Evolutionary conservation across 2,329 filamentous ascomycete species (phyloP).

Genomic region (Sporothrix luriei): DNA sequence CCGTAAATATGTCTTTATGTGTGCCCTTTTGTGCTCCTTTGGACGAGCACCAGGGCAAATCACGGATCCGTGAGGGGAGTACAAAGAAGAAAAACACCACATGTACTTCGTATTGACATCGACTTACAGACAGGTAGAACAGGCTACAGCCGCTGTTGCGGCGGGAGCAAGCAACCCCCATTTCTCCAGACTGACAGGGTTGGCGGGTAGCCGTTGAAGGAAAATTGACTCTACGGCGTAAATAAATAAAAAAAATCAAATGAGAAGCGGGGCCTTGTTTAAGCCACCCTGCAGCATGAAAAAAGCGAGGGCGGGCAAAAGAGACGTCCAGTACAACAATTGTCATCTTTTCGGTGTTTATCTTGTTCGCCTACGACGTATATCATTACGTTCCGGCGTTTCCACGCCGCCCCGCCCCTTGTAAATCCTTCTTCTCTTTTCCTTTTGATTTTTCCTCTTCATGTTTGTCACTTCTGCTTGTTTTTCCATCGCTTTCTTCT

Average conservation of each 20-base stretch:
- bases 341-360: background rate
- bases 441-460: background rate
- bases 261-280: slow-evolving; percentile 1
- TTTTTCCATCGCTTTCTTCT: background rate
- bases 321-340: background rate
- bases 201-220: slow-evolving; percentile 30
- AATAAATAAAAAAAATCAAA: background rate
- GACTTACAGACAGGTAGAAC: background rate
- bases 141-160: slow-evolving; percentile 1
- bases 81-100: background rate
- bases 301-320: too few species aligned
- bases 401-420: too few species aligned
- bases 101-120: too few species aligned
- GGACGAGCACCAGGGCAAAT: background rate
- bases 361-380: too few species aligned
- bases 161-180: background rate
- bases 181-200: slow-evolving; percentile 30
- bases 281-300: background rate
- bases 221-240: background rate
- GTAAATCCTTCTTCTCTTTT: background rate
- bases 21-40: background rate
- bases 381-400: background rate
- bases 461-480: background rate
- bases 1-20: too few species aligned
- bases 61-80: background rate